Percentiles rank a stretch among this genome's conserved stretches.
Conservation (phyloP, 192 early-diverging fungal genomes). For the Coemansia sp. region DNA sequence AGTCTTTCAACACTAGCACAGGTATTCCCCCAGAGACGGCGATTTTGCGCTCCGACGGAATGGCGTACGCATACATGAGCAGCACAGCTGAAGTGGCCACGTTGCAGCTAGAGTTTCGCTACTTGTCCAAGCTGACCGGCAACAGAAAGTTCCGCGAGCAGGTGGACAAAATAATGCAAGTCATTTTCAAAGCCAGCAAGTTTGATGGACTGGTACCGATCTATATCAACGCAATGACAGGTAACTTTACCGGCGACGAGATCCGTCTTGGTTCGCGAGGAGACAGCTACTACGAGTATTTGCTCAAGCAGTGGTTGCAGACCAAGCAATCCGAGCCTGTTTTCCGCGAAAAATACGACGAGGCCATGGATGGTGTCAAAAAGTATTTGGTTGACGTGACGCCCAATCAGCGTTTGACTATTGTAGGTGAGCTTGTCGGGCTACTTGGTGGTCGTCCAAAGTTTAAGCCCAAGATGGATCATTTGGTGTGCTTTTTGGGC, state of each 20-base stretch:
- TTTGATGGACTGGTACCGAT: constrained; percentile 75
- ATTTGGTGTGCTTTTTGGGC: constrained; percentile 89
- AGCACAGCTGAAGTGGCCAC: constrained; percentile 75
- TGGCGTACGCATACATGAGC: constrained; percentile 20
- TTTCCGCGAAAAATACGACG: constrained; percentile 70
- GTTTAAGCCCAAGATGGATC: constrained; percentile 76
- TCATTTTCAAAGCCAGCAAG: constrained; percentile 27
- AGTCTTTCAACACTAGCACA: constrained; percentile 58
- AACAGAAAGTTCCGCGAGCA: constrained; percentile 71
- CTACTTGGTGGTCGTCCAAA: constrained; percentile 59
- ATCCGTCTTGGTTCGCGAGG: constrained; percentile 57
- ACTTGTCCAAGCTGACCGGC: constrained; percentile 75
- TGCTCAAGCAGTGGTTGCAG: constrained; percentile 88
- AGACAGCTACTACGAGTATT: constrained; percentile 97
- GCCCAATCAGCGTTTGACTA: constrained; percentile 24
- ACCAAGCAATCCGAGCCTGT: constrained; percentile 66
- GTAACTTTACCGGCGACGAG: constrained; percentile 18
- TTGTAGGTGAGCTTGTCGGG: constrained; percentile 34
- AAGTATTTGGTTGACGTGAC: constrained; percentile 35
- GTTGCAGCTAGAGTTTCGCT: constrained; percentile 87
- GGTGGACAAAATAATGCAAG: constrained; percentile 65
- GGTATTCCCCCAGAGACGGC: constrained; percentile 53
- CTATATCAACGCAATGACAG: constrained; percentile 46
- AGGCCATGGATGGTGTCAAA: constrained; percentile 51
- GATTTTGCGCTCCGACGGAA: constrained; percentile 24